Evolutionary conservation across 192 early-diverging fungal species (phyloP).

Genomic region (Umbelopsis vinacea): DNA sequence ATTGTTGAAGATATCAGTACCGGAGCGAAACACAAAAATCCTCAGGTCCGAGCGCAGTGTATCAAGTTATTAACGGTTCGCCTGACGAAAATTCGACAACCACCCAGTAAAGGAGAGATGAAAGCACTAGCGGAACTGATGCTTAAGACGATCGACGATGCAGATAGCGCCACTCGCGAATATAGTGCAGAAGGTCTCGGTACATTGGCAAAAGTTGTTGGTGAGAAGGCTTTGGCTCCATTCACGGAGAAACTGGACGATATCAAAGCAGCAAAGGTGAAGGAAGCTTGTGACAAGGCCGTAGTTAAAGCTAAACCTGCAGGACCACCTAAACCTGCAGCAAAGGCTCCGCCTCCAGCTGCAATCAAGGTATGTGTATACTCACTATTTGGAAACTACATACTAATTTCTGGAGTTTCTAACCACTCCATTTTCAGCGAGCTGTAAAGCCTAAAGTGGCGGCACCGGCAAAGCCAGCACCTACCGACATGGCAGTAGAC

Average conservation of each 20-base stretch:
- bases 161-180: conserved; percentile 82
- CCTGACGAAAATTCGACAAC: conserved; percentile 69
- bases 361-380: background rate
- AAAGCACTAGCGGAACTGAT: conserved; percentile 81
- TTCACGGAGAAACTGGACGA: conserved; percentile 88
- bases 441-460: conserved; percentile 33
- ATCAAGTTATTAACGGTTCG: conserved; percentile 76
- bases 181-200: conserved; percentile 85
- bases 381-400: too few relatives aligned
- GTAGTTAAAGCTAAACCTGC: conserved; percentile 72
- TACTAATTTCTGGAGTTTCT: too few relatives aligned
- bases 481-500: conserved; percentile 44
- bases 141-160: conserved; percentile 82
- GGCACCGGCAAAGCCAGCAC: conserved; percentile 20
- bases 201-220: conserved; percentile 86
- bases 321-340: conserved; percentile 49
- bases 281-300: conserved; percentile 88
- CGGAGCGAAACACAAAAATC: conserved; percentile 87
- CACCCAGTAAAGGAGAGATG: conserved; percentile 79
- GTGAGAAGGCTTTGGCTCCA: conserved; percentile 72
- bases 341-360: conserved; percentile 28
- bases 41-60: conserved; percentile 82
- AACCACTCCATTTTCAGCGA: background rate
- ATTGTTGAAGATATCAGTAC: conserved; percentile 77
- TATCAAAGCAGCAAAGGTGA: conserved; percentile 85